Base-by-base conservation (phyloP, 2,329 filamentous ascomycete species). In the Ambrosiella beaveri region DNA sequence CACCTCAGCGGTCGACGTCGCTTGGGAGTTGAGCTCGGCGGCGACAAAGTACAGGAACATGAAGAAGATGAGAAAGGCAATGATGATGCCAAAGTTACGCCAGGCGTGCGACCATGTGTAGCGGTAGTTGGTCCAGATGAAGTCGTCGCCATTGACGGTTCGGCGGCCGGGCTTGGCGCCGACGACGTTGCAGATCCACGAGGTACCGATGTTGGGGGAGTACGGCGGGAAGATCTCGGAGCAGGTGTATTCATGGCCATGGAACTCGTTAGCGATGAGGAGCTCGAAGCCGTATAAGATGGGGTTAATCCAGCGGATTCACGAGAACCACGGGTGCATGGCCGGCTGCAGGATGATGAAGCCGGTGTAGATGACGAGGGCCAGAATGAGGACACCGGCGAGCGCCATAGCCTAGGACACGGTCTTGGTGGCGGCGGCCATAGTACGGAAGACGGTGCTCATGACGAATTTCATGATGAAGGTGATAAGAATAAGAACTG, bases 261-360 rank as follows among this genome's bases (percentile, higher is more conserved):
- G 76, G 63, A 57, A 84, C 65, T 93, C 87, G 67, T 89, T 90
- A 60, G 81, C 74, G 68, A 87, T 77, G 15, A 88, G 71, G 1
- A 79, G 76, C 66, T 89, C 85, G 63, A 89, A 91, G 1, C 77
- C 82, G 64, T 89, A 89, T 50, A 75, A 81, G 40, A 89, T 78
- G 0, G 85, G 84, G 60, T 89, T 84, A 55, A 89, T 74, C 70
- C 82, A 88, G 36, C 82, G 78, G 56, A 90, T 84, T 86, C 86
- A 90, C 36, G 79, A 72, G 54, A 85, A 82, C 84, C 85, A 91
- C 0, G 77, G 78, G 19, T 81, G 75, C 84, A 85, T 88, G 64
- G 84, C 63, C 0, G 71, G 70, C 1, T 70, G 66, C 0, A 70
- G 65, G 39, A 79, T 73, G 36, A 73, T 69, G 64, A 84, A 82